Evolutionary conservation across 768 basidiomycete genomes (phyloP).

Genomic region (Calvatia gigantea): DNA sequence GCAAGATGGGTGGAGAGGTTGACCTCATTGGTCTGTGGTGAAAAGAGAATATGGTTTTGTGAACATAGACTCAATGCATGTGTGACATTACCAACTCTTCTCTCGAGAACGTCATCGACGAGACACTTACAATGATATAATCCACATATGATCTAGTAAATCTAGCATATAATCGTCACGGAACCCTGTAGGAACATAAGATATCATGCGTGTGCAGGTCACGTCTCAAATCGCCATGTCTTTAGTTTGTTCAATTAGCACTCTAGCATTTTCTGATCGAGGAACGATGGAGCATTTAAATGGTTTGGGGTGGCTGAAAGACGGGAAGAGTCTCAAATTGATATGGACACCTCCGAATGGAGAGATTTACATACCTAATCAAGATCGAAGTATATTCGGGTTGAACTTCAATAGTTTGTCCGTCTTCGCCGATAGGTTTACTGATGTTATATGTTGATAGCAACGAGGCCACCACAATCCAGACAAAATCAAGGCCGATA

Average conservation of each 20-base stretch:
- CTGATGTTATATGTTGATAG: conserved; percentile 36
- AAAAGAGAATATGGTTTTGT: background rate
- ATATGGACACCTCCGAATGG: background rate
- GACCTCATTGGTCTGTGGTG: conserved; percentile 51
- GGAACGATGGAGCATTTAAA: conserved; percentile 35
- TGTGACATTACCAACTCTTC: background rate
- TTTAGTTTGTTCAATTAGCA: conserved; percentile 23
- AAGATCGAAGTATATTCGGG: conserved; percentile 31
- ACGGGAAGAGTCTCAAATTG: background rate
- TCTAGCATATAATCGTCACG: conserved; percentile 3
- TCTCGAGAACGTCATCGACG: background rate
- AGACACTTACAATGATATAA: background rate
- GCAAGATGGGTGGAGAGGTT: conserved; percentile 32
- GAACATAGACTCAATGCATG: background rate
- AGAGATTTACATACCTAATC: conserved; percentile 27
- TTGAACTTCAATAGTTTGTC: conserved; percentile 28
- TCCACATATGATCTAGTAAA: background rate
- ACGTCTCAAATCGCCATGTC: background rate
- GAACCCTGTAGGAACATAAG: background rate
- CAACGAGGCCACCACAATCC: conserved; percentile 38
- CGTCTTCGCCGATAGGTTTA: conserved; percentile 32
- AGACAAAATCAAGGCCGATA: conserved; percentile 40
- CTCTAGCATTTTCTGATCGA: conserved; percentile 27
- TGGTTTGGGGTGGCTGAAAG: conserved; percentile 36
- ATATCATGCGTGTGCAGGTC: background rate